A percentile compares a stretch with the other conserved stretches of the same genome.
These are phyloP conservation scores for Boletellus emodensis DNA, from an alignment of 768 basidiomycete genomes.

Conservation along the genomic window DNA sequence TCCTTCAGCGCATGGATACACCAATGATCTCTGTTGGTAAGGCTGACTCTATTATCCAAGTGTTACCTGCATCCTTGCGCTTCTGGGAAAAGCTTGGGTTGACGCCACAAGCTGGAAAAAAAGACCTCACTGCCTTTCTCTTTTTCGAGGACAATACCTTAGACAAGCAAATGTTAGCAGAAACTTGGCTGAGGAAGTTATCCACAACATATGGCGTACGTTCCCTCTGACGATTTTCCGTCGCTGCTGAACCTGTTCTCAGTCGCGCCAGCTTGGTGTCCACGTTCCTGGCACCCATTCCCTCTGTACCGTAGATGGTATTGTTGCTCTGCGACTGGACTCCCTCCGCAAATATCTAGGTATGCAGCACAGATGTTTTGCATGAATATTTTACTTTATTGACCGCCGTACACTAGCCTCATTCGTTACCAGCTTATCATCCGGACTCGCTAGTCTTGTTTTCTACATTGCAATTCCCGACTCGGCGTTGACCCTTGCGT, in stretches of 20 bases:
- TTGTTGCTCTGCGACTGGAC: constrained; percentile 64
- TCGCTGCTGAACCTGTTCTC: constrained; percentile 9
- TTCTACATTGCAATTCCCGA: constrained; percentile 69
- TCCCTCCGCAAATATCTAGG: constrained; percentile 66
- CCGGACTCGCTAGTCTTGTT: constrained; percentile 43
- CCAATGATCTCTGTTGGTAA: constrained; percentile 67
- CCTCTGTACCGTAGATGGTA: constrained; percentile 47
- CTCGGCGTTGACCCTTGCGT: constrained; percentile 57
- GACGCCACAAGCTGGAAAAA: constrained; percentile 63
- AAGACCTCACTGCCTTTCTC: constrained; percentile 65
- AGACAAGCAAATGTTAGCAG: constrained; percentile 45
- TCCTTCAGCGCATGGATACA: constrained; percentile 38
- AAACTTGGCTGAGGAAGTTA: constrained; percentile 56
- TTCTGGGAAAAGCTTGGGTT: constrained; percentile 88
- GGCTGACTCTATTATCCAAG: constrained; percentile 62
- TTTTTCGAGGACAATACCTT: constrained; percentile 61
- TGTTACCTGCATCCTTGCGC: constrained; percentile 64
- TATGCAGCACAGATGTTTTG: constrained; percentile 24
- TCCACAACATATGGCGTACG: constrained; percentile 57
- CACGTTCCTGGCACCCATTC: constrained; percentile 50
- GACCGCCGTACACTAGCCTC: constrained; percentile 35
- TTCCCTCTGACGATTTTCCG: constrained; percentile 6
- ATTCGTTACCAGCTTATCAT: constrained; percentile 44
- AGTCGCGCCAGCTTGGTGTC: constrained; percentile 62
- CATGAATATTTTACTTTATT: neutral